Evolutionary conservation across 2,329 filamentous ascomycete genomes (phyloP).

Genomic region (Exophiala viscosa): DNA sequence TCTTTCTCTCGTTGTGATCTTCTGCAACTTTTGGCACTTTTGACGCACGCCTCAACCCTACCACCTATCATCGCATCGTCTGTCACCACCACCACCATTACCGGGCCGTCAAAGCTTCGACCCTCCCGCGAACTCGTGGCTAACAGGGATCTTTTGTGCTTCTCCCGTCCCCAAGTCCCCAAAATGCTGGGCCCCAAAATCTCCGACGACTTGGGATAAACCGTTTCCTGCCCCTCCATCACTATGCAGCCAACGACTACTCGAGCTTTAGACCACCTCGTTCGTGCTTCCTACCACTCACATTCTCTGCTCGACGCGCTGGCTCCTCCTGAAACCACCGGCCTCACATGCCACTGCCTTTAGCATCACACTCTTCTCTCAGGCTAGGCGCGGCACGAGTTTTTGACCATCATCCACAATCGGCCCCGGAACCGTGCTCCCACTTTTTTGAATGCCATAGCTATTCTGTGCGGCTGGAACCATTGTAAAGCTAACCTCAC

Average conservation of each 20-base stretch:
- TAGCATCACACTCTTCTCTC: slow-evolving; percentile 21
- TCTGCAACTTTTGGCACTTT: slow-evolving; percentile 10
- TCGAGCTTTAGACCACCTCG: background rate
- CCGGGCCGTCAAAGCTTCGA: slow-evolving; percentile 3
- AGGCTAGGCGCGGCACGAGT: slow-evolving; percentile 25
- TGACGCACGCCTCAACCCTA: slow-evolving; percentile 8
- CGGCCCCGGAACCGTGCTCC: too few species aligned
- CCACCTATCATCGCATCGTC: slow-evolving; percentile 2
- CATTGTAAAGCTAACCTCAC: slow-evolving; percentile 2
- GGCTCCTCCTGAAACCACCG: slow-evolving; percentile 22
- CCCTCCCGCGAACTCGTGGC: slow-evolving; percentile 17
- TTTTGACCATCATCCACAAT: slow-evolving; percentile 2
- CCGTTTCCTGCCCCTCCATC: background rate
- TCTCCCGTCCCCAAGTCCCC: slow-evolving; percentile 3
- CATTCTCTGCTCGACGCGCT: slow-evolving; percentile 18
- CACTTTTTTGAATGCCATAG: too few species aligned
- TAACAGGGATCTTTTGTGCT: slow-evolving; percentile 3
- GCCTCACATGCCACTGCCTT: slow-evolving; percentile 9
- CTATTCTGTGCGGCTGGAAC: slow-evolving; percentile 1
- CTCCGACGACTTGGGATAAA: slow-evolving; percentile 11
- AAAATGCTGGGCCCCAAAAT: slow-evolving; percentile 23
- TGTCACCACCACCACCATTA: background rate
- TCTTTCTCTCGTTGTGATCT: slow-evolving; percentile 7
- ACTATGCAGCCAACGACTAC: background rate
- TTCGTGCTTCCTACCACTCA: slow-evolving; percentile 17